These are phyloP conservation scores for Alnus rubra DNA, from an alignment of 306 rosid species.

Conservation along the genomic window DNA sequence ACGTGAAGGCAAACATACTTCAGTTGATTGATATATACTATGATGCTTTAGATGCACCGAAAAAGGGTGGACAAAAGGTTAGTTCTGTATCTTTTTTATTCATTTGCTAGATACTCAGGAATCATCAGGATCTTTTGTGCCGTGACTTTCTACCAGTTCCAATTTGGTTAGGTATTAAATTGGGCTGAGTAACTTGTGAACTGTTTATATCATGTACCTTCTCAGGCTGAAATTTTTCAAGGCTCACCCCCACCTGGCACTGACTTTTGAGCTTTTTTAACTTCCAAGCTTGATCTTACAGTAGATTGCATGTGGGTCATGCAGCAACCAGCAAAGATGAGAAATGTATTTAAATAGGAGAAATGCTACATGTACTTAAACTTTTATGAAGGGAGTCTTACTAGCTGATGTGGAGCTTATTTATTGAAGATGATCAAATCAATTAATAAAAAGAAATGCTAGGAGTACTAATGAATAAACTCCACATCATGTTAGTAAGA, in stretches of 20 bases:
- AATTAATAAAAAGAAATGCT: too few relatives aligned
- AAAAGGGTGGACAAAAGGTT: slow-evolving; percentile 68
- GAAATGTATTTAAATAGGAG: too few relatives aligned
- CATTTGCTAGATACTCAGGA: background rate
- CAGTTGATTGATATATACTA: slow-evolving; percentile 61
- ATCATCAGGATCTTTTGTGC: background rate
- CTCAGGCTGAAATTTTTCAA: background rate
- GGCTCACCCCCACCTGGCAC: background rate
- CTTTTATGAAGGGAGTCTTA: too few relatives aligned
- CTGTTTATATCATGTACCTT: background rate
- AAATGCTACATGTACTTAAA: too few relatives aligned
- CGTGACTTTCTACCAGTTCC: background rate
- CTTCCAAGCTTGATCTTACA: background rate
- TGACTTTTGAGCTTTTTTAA: background rate
- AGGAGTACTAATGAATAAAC: too few relatives aligned
- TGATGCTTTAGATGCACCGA: slow-evolving; percentile 75
- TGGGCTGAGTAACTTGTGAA: background rate
- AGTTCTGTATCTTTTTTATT: slow-evolving; percentile 47
- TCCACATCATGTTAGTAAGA: too few relatives aligned
- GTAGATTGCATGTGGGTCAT: background rate
- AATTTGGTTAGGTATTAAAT: background rate
- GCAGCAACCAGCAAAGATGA: too few relatives aligned
- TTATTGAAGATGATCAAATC: too few relatives aligned
- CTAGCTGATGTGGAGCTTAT: too few relatives aligned
- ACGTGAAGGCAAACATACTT: slow-evolving; percentile 42